Conservation (phyloP, 345 rosid species). For the Linum trigynum region DNA sequence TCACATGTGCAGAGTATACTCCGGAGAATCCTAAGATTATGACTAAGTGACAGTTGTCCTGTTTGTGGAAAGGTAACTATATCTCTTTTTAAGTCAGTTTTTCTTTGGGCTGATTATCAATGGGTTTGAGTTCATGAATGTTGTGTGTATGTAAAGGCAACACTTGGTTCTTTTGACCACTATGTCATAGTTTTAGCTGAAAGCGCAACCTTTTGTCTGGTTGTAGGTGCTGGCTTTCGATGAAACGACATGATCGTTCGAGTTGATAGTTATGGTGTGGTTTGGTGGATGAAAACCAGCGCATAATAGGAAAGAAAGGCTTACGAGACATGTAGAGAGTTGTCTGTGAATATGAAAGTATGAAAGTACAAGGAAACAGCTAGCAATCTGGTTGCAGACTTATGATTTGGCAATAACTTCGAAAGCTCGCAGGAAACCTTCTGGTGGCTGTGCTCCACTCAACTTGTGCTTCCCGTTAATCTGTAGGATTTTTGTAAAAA, state of each 20-base stretch:
- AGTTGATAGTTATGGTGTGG: slow-evolving; percentile 6
- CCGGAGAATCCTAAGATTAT: slow-evolving; percentile 85
- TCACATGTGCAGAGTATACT: slow-evolving; percentile 68
- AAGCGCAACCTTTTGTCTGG: slow-evolving; percentile 6
- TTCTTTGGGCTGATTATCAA: background rate
- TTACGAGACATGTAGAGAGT: slow-evolving; percentile 15
- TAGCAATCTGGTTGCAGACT: background rate
- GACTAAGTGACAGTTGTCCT: slow-evolving; percentile 88
- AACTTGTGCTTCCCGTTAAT: slow-evolving; percentile 64
- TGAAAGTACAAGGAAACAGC: no score
- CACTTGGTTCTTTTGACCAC: no score
- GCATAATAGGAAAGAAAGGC: slow-evolving; percentile 10
- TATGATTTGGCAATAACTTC: slow-evolving; percentile 35
- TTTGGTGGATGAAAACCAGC: slow-evolving; percentile 28
- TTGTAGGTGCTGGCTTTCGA: slow-evolving; percentile 51
- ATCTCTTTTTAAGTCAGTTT: background rate
- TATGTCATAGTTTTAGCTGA: no score
- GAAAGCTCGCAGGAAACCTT: slow-evolving; percentile 58
- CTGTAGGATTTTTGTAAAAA: slow-evolving; percentile 27
- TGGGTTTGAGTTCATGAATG: no score
- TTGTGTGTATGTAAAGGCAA: no score
- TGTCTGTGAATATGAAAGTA: slow-evolving; percentile 32
- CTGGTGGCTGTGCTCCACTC: slow-evolving; percentile 77
- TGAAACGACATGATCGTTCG: slow-evolving; percentile 41
- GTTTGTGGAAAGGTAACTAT: slow-evolving; percentile 86